phyloP scores from a whole-genome alignment of 1,139 yeast genomes.

The Magnusiomyces ingens region DNA sequence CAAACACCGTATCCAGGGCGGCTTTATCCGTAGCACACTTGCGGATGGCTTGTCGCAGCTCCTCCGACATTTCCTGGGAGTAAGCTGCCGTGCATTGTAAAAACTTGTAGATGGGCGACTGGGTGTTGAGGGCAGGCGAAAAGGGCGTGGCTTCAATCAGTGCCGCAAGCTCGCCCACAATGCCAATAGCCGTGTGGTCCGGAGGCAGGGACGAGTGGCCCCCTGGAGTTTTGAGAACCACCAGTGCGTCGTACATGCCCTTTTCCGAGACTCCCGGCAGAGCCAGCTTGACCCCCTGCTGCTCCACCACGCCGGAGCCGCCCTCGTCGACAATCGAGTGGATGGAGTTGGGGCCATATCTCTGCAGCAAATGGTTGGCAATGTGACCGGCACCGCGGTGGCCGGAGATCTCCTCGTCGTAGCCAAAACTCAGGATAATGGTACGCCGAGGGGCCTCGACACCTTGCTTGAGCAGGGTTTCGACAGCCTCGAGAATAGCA shows the following conservation, averaged over 20 bases:
- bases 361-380: conserved; percentile 39
- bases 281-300: conserved; percentile 45
- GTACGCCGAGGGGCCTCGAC: conserved; percentile 48
- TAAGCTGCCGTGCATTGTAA: conserved; percentile 46
- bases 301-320: conserved; percentile 34
- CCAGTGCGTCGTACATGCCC: conserved; percentile 49
- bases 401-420: conserved; percentile 68
- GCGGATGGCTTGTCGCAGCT: conserved; percentile 17
- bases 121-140: conserved; percentile 38
- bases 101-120: conserved; percentile 44
- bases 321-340: conserved; percentile 65
- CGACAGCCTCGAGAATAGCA: conserved; percentile 54
- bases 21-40: conserved; percentile 11
- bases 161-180: conserved; percentile 47
- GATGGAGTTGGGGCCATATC: conserved; percentile 50
- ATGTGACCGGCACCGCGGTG: conserved; percentile 47
- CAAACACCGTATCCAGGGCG: conserved; percentile 14
- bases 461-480: conserved; percentile 36
- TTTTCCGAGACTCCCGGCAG: conserved; percentile 60
- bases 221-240: conserved; percentile 51
- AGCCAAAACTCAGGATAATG: conserved; percentile 55
- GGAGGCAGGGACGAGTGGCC: conserved; percentile 75
- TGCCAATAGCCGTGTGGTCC: conserved; percentile 68
- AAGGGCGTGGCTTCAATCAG: conserved; percentile 47
- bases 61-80: conserved; percentile 24